Base-by-base conservation (phyloP, 2,329 filamentous ascomycete genomes). In the Aspergillus texensis region DNA sequence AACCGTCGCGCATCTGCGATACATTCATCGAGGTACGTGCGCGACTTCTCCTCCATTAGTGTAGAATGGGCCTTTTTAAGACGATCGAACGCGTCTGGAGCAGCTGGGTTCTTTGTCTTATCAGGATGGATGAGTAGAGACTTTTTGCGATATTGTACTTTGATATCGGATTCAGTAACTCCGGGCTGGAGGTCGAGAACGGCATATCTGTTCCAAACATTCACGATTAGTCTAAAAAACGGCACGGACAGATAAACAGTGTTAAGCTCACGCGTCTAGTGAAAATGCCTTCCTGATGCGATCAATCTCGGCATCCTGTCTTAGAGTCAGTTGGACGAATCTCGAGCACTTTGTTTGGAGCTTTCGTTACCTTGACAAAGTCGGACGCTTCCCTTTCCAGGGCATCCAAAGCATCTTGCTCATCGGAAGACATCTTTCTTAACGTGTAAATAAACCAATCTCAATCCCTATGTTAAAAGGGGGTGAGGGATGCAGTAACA, bases 41-140 rank as follows among this genome's bases (percentile, higher is more conserved):
- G 93, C 75, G 92, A 87, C 81, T 97, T 97, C 82, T 98, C 94
- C 78, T 99, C 95, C 83, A 96, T 90, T 5, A 99, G 87, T 71
- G 92, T 88, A 2, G 89, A 91, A 75, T 98, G 93, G 0, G 95
- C 95, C 80, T 98, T 97, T 75, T 97, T 97, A 32, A 99, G 86
- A 11, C 94, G 89, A 80, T 99, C 95, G 76, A 99, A 99, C 68
- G 95, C 95, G 73, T 98, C 95, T 4, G 95, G 94, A 0, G 95
- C 95, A 56, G 85, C 87, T 0, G 93, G 90, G 75, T 99, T 98
- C 74, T 89, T 89, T 62, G 95, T 97, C 80, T 99, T 99, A 83
- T 99, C 95, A 8, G 95, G 95, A 83, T 99, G 95, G 82, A 99
- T 98, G 56, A 99, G 89, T 62, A 99, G 89, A n/a, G 95, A 99